Evolutionary conservation across 441 rosid species (phyloP), one percentile per base, ranked within the genome.

Genomic region (Daphne laureola): DNA sequence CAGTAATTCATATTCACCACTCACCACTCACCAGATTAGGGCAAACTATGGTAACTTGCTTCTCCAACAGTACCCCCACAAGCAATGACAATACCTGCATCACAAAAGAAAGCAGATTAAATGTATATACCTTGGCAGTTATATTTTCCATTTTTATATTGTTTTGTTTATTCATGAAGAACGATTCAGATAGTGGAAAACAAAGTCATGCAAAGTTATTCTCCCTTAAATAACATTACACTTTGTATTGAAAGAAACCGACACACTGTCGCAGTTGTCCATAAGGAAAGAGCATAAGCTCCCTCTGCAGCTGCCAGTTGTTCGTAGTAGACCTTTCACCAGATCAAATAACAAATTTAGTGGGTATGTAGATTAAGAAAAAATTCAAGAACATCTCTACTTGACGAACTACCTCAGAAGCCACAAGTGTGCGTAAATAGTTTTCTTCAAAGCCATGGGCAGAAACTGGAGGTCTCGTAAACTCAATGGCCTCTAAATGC

Each of bases 211-310:
- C 54, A 52, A 57, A 38, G 35, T 4, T 45, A 64, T 17, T 63
- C 27, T 41, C 42, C 67, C 35, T 46, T 36, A 57, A 67, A 63
- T 73, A 65, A 40, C 49, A 53, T 64, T 92, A 89, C 98, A 75
- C 84, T 84, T 75, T 89, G 95, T 58, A 93, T 90, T 46, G 98
- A 84, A 59, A 93, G 83, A 66, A 83, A 80, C 54, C 96, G 88
- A 46, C 98, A 93, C 63, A 87, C 63, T 14, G 98, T 85, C 65
- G 96, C 95, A n/a, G 87, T 85, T 58, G 98, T 87, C 97, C 96
- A 93, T 64, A 84, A 58, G 42, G 98, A 87, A 57, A 93, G 89
- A 17, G 96, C 78, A 71, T 78, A 69, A 59, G 95, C 92, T 74
- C 87, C 97, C 80, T 93, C 97, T 53, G 95, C 90, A 65, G 82